Base-by-base conservation (phyloP, 2,329 filamentous ascomycete genomes). In the Diplocarpon mali region DNA sequence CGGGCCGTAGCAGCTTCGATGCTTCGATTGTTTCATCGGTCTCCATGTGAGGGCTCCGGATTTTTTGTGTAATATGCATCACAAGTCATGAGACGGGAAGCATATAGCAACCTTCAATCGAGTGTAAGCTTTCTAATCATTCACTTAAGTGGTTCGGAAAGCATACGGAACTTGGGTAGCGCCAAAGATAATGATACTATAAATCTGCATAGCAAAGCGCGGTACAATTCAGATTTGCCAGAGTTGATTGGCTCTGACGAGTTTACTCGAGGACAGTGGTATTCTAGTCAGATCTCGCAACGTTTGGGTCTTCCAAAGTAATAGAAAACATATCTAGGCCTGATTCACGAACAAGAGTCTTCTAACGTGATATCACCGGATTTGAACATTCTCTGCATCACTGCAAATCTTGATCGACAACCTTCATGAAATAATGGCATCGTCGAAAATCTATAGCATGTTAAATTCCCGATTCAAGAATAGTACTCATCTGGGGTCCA, bases 81-180 rank as follows among this genome's bases (percentile, higher is more conserved):
- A 62, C 82, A 86, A 40, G 76, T 78, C 80, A 85, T 85, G 1
- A 83, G 59, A 46, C 78, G 77, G 54, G 85, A 84, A 17, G 80
- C 77, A 60, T 81, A 83, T 37, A 83, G 61, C 5, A 73, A 24
- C 14, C 53, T 54, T 35, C 17, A 29, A 16, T 32, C 10, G 14
- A 36, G 2, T 35, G 14, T 36, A 14, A 32, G 27, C 15, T 35
- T 17, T 16, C 35, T 16, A 36, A 29, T 35, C 12, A 9, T 2
- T 30, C 11, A 24, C n/a, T 6, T 8, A 32, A 14, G n/a, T 9
- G 28, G 16, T 14, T 37, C 35, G 32, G 28, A 4, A 8, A n/a
- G 35, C 48, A 41, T 46, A 52, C 55, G 69, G 69, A 4, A 71
- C 69, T 55, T 72, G 69, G 0, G 70, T 72, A 15, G 71, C 67